These are phyloP conservation scores for Viola pubescens DNA, from an alignment of 441 rosid genomes.

Conservation along the genomic window DNA sequence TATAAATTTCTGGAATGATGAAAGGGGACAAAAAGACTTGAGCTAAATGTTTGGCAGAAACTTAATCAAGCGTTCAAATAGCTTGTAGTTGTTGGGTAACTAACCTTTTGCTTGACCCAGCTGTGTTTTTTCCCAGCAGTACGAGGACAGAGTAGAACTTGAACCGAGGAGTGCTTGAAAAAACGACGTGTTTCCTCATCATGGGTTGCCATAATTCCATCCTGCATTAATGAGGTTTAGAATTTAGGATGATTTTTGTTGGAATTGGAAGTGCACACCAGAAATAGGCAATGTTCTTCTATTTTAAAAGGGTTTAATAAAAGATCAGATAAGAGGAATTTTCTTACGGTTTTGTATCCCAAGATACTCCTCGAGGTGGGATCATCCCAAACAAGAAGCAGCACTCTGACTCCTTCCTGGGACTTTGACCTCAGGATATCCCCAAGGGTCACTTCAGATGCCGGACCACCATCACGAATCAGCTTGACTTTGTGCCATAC, in stretches of 20 bases:
- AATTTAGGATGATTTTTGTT: neutral
- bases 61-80: too few species aligned
- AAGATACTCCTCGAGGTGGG: conserved; percentile 90
- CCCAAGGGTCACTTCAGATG: conserved; percentile 56
- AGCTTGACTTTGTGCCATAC: conserved; percentile 87
- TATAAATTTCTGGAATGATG: neutral
- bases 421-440: conserved; percentile 82
- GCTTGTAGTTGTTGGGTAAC: neutral
- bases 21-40: neutral
- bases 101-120: conserved; percentile 85
- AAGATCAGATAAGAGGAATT: neutral
- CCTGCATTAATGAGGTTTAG: conserved; percentile 37
- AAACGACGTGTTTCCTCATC: conserved; percentile 95
- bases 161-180: conserved; percentile 90
- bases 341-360: conserved; percentile 75
- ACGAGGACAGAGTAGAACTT: conserved; percentile 86
- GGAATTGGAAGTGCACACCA: neutral
- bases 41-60: too few species aligned
- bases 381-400: conserved; percentile 96
- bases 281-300: neutral
- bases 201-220: conserved; percentile 92
- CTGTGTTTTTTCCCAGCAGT: conserved; percentile 84
- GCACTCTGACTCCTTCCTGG: conserved; percentile 93
- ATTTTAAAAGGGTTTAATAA: neutral
- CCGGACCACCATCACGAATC: conserved; percentile 50